These are phyloP conservation scores for Boletellus sp. DNA, from an alignment of 768 basidiomycete species.

Conservation along the genomic window DNA sequence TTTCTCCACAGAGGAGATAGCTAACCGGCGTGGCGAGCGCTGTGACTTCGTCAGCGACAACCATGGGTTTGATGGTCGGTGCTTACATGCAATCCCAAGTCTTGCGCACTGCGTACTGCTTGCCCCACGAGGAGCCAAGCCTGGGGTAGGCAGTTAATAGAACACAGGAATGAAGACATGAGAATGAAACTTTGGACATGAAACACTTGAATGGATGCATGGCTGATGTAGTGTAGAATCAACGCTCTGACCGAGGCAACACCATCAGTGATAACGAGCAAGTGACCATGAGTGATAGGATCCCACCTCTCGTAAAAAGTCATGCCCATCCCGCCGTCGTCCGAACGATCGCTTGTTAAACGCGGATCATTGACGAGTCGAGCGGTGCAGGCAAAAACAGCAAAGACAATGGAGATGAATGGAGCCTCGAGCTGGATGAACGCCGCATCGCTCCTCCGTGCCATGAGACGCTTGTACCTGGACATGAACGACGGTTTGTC, in stretches of 20 bases:
- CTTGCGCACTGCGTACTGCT: slow-evolving; percentile 85
- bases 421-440: slow-evolving; percentile 61
- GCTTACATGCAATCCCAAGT: slow-evolving; percentile 87
- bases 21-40: slow-evolving; percentile 79
- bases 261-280: slow-evolving; percentile 1
- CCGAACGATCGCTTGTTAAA: slow-evolving; percentile 52
- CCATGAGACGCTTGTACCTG: slow-evolving; percentile 73
- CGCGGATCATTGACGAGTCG: slow-evolving; percentile 74
- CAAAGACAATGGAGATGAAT: slow-evolving; percentile 79
- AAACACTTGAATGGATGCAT: slow-evolving; percentile 76
- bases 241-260: slow-evolving; percentile 55
- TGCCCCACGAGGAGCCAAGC: slow-evolving; percentile 92
- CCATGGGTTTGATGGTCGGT: slow-evolving; percentile 1
- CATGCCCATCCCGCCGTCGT: slow-evolving; percentile 87
- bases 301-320: slow-evolving; percentile 82
- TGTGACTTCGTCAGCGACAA: slow-evolving; percentile 31
- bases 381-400: slow-evolving; percentile 88
- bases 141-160: slow-evolving; percentile 89
- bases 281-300: not conserved
- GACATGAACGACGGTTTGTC: slow-evolving; percentile 81
- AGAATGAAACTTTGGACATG: slow-evolving; percentile 91
- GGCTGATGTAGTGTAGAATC: slow-evolving; percentile 88
- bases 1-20: slow-evolving; percentile 72
- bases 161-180: slow-evolving; percentile 87
- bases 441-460: slow-evolving; percentile 50